These are phyloP conservation scores for Sindora glabra DNA, from an alignment of 306 rosid species.

Conservation along the genomic window DNA sequence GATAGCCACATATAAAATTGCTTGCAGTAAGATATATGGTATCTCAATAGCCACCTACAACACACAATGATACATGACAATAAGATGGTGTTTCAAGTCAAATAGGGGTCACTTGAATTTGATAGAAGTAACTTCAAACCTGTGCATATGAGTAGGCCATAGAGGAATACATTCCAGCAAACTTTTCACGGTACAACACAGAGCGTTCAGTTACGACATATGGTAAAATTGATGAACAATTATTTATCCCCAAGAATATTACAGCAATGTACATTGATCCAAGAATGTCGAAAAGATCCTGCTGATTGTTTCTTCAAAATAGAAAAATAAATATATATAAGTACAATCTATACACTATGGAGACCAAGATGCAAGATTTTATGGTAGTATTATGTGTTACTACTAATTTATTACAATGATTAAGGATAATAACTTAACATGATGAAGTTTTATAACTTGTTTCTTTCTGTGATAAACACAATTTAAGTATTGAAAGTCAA, in stretches of 20 bases:
- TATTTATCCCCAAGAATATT: slow-evolving; percentile 41
- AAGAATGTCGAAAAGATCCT: slow-evolving; percentile 41
- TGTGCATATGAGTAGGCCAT: slow-evolving; percentile 64
- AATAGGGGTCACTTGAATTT: background rate
- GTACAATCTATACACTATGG: background rate
- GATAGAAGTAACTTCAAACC: slow-evolving; percentile 24
- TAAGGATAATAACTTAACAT: too few relatives aligned
- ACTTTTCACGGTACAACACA: slow-evolving; percentile 53
- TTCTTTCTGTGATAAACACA: too few relatives aligned
- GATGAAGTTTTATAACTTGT: too few relatives aligned
- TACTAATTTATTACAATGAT: too few relatives aligned
- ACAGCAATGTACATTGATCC: slow-evolving; percentile 46
- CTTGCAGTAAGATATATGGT: slow-evolving; percentile 43
- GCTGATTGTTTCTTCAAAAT: slow-evolving; percentile 31
- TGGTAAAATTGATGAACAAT: slow-evolving; percentile 48
- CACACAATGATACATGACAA: background rate
- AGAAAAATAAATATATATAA: background rate
- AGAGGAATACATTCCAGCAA: slow-evolving; percentile 63
- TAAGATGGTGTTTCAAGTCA: background rate
- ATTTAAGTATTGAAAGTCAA: background rate
- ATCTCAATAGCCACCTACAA: slow-evolving; percentile 55
- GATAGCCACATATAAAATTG: slow-evolving; percentile 33
- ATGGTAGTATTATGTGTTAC: too few relatives aligned
- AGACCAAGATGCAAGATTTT: background rate
- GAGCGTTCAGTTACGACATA: slow-evolving; percentile 43